Evolutionary conservation across 805 yeast genomes (phyloP).

Genomic region (Lipomyces anomalus): DNA sequence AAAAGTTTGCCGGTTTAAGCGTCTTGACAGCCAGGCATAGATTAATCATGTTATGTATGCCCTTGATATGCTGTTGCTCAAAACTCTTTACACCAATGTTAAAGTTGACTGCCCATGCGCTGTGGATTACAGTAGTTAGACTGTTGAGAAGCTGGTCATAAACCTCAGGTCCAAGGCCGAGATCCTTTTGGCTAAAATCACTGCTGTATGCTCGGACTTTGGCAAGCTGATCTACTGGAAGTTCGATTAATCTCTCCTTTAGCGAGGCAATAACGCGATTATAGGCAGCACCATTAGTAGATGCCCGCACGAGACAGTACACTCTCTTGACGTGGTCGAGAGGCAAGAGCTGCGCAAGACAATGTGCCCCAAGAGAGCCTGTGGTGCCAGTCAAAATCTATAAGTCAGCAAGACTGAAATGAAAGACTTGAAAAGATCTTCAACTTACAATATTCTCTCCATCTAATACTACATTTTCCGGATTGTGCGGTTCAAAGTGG

Average conservation of each 20-base stretch:
- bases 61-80: constrained; percentile 15
- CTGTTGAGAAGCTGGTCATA: constrained; percentile 1
- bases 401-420: neutral
- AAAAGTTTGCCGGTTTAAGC: constrained; percentile 8
- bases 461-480: constrained; percentile 2
- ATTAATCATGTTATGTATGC: constrained; percentile 12
- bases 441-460: constrained; percentile 8
- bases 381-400: constrained; percentile 17
- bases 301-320: constrained; percentile 16
- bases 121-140: constrained; percentile 12
- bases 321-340: constrained; percentile 10
- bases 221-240: neutral
- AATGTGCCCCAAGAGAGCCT: constrained; percentile 18
- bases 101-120: constrained; percentile 22
- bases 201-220: constrained; percentile 10
- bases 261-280: constrained; percentile 8
- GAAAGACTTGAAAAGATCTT: neutral
- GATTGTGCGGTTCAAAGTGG: constrained; percentile 6
- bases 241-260: neutral
- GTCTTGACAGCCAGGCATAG: constrained; percentile 9
- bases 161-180: constrained; percentile 8
- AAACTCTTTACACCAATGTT: constrained; percentile 12
- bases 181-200: constrained; percentile 9
- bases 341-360: constrained; percentile 5
- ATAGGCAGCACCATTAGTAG: constrained; percentile 2